phyloP scores from a whole-genome alignment of 225 moss, liverwort and hornwort species.

The Ulota crispa region DNA sequence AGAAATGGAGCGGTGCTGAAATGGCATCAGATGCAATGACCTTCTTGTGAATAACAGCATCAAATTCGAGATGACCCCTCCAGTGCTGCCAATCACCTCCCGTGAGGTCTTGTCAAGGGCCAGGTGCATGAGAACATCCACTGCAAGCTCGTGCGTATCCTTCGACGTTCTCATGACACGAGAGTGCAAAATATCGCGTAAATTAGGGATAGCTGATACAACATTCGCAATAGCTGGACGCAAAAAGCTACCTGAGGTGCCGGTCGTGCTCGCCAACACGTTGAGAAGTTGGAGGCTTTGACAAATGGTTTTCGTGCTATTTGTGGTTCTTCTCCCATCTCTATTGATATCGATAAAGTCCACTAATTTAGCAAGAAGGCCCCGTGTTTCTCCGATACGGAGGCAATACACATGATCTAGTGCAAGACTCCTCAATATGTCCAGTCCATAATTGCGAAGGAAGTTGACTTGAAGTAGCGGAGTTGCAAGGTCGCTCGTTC shows the following conservation, averaged over 20 bases:
- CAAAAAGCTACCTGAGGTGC: conserved; percentile 51
- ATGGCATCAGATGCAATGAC: conserved; percentile 17
- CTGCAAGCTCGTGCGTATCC: conserved; percentile 48
- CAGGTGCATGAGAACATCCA: conserved; percentile 62
- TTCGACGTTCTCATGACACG: neutral
- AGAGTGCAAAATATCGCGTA: conserved; percentile 61
- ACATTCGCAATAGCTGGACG: conserved; percentile 59
- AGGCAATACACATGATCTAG: conserved; percentile 58
- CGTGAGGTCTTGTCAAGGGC: conserved; percentile 60
- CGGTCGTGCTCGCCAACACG: conserved; percentile 44
- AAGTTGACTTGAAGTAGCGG: neutral
- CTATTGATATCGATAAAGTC: conserved; percentile 45
- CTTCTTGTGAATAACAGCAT: conserved; percentile 43
- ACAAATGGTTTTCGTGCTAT: conserved; percentile 40
- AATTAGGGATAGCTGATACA: conserved; percentile 64
- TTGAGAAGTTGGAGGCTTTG: conserved; percentile 59
- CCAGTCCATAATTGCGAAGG: conserved; percentile 53
- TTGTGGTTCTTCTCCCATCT: neutral
- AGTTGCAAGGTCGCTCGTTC: neutral
- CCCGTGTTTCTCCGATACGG: conserved; percentile 66
- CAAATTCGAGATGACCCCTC: conserved; percentile 67
- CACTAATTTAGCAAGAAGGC: conserved; percentile 52
- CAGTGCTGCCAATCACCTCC: conserved; percentile 68
- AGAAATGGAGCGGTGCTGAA: neutral
- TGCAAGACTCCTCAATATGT: conserved; percentile 67